These are phyloP conservation scores for Garcia nutans DNA, from an alignment of 345 rosid genomes.

Conservation along the genomic window DNA sequence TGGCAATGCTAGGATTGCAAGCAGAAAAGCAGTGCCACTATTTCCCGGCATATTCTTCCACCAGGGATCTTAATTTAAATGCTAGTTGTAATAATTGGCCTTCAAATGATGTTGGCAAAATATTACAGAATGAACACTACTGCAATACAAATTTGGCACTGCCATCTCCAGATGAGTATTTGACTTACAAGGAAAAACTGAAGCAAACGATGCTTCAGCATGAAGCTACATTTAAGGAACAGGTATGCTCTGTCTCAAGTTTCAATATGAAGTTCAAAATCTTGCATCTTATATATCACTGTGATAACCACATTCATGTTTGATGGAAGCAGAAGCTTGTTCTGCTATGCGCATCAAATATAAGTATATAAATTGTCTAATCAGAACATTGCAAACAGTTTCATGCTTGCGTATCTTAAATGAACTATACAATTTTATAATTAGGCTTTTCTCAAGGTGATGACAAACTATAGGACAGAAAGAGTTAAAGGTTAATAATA, in stretches of 20 bases:
- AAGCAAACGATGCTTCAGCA: constrained; percentile 60
- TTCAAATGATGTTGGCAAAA: constrained; percentile 27
- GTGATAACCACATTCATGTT: background rate
- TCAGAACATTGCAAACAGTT: background rate
- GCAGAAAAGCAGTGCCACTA: constrained; percentile 41
- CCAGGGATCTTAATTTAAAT: constrained; percentile 33
- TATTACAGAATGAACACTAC: constrained; percentile 27
- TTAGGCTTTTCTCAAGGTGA: background rate
- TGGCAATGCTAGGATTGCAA: constrained; percentile 36
- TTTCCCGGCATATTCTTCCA: constrained; percentile 24
- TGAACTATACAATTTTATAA: background rate
- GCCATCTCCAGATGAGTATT: constrained; percentile 23
- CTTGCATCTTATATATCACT: background rate
- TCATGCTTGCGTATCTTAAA: background rate
- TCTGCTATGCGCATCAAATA: background rate
- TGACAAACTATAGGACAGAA: background rate
- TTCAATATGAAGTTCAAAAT: background rate
- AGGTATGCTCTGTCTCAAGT: constrained; percentile 35
- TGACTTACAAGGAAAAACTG: constrained; percentile 36
- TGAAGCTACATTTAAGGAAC: constrained; percentile 53
- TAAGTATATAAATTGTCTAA: background rate
- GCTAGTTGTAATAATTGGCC: constrained; percentile 30
- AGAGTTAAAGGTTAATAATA: no score
- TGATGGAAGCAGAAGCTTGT: background rate
- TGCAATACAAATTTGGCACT: constrained; percentile 29